Conservation (phyloP, 2,329 filamentous ascomycete genomes). For the Colletotrichum sp. region DNA sequence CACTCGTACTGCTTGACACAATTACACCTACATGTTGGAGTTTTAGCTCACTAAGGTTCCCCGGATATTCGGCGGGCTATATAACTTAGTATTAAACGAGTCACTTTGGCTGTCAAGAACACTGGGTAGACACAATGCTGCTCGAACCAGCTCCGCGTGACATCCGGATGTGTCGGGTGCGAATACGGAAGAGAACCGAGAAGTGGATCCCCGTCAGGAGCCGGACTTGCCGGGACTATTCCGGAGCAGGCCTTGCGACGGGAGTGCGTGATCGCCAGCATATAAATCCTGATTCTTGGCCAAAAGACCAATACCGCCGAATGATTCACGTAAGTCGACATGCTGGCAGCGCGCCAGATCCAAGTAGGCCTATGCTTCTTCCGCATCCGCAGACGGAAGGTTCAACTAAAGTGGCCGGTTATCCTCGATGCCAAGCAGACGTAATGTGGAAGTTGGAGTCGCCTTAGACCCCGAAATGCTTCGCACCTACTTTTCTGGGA, state of each 20-base stretch:
- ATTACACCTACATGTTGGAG: neutral
- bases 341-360: neutral
- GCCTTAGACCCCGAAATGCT: neutral
- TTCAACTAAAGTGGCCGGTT: neutral
- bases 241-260: neutral
- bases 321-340: neutral
- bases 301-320: neutral
- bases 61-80: neutral
- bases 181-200: neutral
- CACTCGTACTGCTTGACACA: neutral
- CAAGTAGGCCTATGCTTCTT: neutral
- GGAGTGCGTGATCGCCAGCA: neutral
- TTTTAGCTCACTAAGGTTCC: neutral
- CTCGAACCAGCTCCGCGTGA: neutral
- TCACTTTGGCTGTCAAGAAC: neutral
- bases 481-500: constrained; percentile 16
- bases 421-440: neutral
- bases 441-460: neutral
- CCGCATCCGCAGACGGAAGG: neutral
- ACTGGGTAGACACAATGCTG: neutral
- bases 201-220: neutral
- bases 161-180: neutral
- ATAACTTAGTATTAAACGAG: neutral
- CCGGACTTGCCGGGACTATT: neutral
- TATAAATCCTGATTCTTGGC: neutral